Evolutionary conservation across 75 land plant genomes (phyloP).

Genomic region (Ceratopteris richardii): DNA sequence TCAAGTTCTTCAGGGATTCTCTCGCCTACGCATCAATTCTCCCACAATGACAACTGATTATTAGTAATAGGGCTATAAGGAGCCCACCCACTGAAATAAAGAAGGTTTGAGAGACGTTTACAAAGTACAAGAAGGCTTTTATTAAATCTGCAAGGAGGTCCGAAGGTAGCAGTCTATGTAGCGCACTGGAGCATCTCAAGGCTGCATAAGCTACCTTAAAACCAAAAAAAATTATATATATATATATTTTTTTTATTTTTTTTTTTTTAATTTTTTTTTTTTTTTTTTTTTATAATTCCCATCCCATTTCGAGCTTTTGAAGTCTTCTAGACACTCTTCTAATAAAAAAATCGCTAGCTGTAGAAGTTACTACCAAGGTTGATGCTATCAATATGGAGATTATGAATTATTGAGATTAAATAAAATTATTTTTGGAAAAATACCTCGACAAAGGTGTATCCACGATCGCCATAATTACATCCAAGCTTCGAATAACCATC

Average conservation of each 20-base stretch:
- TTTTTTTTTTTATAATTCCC: background rate
- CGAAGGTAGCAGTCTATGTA: background rate
- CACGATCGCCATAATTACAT: background rate
- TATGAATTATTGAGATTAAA: background rate
- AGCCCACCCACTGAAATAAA: background rate
- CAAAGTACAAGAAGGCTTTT: background rate
- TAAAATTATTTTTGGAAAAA: background rate
- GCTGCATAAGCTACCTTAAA: background rate
- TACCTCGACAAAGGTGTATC: conserved; percentile 2
- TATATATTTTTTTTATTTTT: background rate
- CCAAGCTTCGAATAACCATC: background rate
- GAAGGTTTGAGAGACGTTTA: background rate
- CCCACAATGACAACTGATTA: background rate
- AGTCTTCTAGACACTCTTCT: background rate
- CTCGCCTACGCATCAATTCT: background rate
- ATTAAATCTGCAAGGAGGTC: background rate
- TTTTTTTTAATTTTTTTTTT: background rate
- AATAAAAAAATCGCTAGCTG: background rate
- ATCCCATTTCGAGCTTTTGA: background rate
- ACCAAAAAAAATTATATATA: background rate
- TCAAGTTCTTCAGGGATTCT: background rate
- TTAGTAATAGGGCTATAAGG: no score
- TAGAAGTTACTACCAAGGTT: background rate
- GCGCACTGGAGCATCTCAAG: background rate
- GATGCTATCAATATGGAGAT: background rate